A percentile compares a stretch with the other conserved stretches of the same genome.
These are phyloP conservation scores for Penicillium daleae DNA, from an alignment of 495 filamentous ascomycete genomes.

Conservation along the genomic window DNA sequence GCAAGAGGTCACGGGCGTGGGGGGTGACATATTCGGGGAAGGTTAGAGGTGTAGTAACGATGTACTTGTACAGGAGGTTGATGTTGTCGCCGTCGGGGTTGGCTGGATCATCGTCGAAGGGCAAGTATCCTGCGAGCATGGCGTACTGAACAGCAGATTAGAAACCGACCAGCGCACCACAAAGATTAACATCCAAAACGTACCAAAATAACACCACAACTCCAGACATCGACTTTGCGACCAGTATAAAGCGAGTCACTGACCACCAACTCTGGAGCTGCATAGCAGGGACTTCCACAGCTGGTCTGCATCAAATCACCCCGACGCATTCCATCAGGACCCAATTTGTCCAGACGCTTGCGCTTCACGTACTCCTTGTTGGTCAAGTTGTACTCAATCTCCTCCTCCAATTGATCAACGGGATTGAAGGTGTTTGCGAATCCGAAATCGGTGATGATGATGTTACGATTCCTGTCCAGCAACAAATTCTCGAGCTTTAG, in stretches of 20 bases:
- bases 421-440: conserved; percentile 98
- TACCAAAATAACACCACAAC: conserved; percentile 98
- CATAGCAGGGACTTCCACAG: conserved; percentile 78
- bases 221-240: conserved; percentile 98
- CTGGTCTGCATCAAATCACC: conserved; percentile 63
- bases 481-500: conserved; percentile 96
- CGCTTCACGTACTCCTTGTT: conserved; percentile 85
- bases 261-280: conserved; percentile 95
- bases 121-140: conserved; percentile 98
- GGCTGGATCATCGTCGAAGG: conserved; percentile 97
- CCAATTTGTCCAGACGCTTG: conserved; percentile 74
- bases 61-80: conserved; percentile 98
- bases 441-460: conserved; percentile 99
- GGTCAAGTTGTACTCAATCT: conserved; percentile 83
- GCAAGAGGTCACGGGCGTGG: conserved; percentile 89
- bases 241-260: conserved; percentile 97
- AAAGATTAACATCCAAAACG: conserved; percentile 38
- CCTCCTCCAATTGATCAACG: conserved; percentile 81
- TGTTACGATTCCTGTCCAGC: conserved; percentile 94
- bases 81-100: conserved; percentile 99
- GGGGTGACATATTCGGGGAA: conserved; percentile 99
- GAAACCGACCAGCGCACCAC: neutral
- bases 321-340: conserved; percentile 83
- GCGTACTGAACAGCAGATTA: conserved; percentile 70
- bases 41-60: conserved; percentile 93